phyloP scores from a whole-genome alignment of 177 flowering plant genomes.

The Vitis hybrid region DNA sequence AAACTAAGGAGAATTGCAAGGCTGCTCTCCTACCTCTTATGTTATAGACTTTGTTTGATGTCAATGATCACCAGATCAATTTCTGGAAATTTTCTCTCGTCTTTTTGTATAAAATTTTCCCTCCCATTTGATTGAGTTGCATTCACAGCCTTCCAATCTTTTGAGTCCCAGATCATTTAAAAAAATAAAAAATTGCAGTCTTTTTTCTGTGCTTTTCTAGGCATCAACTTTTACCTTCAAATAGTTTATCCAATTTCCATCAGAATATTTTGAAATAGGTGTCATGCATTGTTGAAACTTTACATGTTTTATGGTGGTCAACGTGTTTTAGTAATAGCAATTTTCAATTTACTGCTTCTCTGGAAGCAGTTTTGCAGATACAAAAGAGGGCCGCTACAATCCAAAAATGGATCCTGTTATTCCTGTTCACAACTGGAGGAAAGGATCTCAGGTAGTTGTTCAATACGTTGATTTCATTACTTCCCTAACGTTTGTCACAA shows the following conservation, averaged over 20 bases:
- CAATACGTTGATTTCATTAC: not conserved
- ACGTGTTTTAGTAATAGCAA: not conserved
- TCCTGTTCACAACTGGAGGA: conserved; percentile 91
- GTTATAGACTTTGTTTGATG: too few species aligned
- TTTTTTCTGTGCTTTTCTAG: not conserved
- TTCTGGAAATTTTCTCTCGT: too few species aligned
- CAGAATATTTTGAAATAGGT: not conserved
- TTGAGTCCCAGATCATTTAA: too few species aligned
- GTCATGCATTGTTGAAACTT: not conserved
- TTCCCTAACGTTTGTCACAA: not conserved
- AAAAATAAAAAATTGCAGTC: too few species aligned
- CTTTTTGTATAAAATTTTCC: too few species aligned
- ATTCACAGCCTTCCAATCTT: too few species aligned
- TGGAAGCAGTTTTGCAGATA: conserved; percentile 87
- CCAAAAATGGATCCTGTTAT: conserved; percentile 92
- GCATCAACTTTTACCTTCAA: not conserved
- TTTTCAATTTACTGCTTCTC: conserved; percentile 2
- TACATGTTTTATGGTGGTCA: conserved; percentile 1
- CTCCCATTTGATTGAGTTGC: too few species aligned
- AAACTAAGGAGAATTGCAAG: too few species aligned
- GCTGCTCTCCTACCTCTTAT: too few species aligned
- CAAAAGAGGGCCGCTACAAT: conserved; percentile 90
- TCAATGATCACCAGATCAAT: too few species aligned
- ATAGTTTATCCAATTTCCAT: not conserved
- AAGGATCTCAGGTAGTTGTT: conserved; percentile 91